Base-by-base conservation (phyloP, 768 basidiomycete species). In the Postia placenta region DNA sequence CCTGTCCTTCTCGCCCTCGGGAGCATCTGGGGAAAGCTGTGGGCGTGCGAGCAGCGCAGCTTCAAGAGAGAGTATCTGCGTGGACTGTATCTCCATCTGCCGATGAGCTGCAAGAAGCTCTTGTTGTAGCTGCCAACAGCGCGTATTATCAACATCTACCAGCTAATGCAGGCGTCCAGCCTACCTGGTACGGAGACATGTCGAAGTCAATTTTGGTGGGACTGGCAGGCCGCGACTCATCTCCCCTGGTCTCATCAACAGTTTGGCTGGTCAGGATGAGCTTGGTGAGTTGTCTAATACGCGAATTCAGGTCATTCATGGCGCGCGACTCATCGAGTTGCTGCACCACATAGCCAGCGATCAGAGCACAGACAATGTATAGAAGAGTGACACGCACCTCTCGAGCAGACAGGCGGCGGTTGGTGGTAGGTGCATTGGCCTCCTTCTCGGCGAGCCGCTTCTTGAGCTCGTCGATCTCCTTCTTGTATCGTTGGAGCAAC, bases 381-480 rank as follows among this genome's bases (percentile, higher is more conserved):
- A 27, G 36, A 39, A 5, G 23, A 1, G 9, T 19, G 14, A 24
- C n/a, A 42, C 60, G 28, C 55, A 70, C 72, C 69, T 75, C 74
- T 39, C 68, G 66, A n/a, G 74, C 74, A 17, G 74, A 74, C 48
- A 75, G 48, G 24, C 74, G 60, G 38, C 74, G 65, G n/a, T 59
- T 62, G 55, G 67, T 65, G 37, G 59, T 63, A 15, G 72, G 74
- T 12, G 79, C 82, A 44, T 84, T 84, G 7, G 79, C 76, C 62
- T 88, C 85, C 33, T 81, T 72, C 53, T 88, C 87, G 12, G 74
- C 68, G 36, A 94, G 73, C 36, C 90, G 78, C 2, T 64, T 69
- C 70, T 85, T 88, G 46, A 99, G 80, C 36, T 88, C 86, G 42
- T 94, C 93, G 47, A 99, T 95, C 69, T 98, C 92, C 59, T 87